A percentile compares a stretch with the other conserved stretches of the same genome.
Evolutionary conservation across 2,329 filamentous ascomycete genomes (phyloP).

Genomic region (Diaporthe sp.): DNA sequence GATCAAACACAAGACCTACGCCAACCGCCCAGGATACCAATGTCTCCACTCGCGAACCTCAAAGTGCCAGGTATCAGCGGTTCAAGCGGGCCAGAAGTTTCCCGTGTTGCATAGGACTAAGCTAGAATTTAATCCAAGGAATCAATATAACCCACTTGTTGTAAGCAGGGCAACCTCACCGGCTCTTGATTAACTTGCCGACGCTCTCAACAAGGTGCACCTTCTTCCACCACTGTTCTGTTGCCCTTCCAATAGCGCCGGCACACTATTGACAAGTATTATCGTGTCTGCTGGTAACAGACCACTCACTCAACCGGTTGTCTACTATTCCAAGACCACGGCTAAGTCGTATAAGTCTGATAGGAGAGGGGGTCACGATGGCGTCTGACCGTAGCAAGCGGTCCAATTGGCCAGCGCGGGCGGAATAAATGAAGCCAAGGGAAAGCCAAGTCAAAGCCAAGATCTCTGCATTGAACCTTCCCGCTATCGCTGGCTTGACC

Average conservation of each 20-base stretch:
- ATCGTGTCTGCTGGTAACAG: neutral
- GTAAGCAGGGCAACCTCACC: neutral
- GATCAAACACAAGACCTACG: neutral
- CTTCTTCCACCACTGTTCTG: neutral
- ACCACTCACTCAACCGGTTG: neutral
- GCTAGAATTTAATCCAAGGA: neutral
- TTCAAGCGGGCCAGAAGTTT: neutral
- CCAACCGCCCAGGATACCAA: neutral
- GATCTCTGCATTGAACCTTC: constrained; percentile 22
- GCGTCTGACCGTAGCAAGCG: neutral
- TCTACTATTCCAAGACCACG: neutral
- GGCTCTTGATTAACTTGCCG: neutral
- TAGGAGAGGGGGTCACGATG: constrained; percentile 21
- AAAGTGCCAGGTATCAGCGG: neutral
- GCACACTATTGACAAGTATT: neutral
- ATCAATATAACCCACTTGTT: neutral
- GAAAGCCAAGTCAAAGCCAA: constrained; percentile 33
- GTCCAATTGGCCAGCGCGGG: constrained; percentile 7
- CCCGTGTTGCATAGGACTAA: neutral
- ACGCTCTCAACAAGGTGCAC: no score
- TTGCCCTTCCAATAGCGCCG: neutral
- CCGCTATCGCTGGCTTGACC: constrained; percentile 26
- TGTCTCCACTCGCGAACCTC: neutral
- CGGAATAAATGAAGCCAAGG: constrained; percentile 25
- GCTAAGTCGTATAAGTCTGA: constrained; percentile 9